phyloP scores from a whole-genome alignment of 2,329 filamentous ascomycete species.

The Fusarium sp. region DNA sequence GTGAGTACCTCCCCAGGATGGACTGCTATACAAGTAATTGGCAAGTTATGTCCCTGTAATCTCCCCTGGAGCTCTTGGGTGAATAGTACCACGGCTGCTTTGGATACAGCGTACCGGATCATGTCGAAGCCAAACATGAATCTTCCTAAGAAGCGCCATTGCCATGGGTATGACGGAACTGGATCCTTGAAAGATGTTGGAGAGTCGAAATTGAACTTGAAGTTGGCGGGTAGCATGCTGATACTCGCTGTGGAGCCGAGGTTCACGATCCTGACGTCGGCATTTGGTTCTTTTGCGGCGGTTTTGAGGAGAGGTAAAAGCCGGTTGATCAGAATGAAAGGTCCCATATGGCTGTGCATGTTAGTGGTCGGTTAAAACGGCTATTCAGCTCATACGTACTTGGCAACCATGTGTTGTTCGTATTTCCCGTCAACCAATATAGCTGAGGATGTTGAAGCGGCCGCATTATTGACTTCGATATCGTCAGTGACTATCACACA shows the following conservation, averaged over 20 bases:
- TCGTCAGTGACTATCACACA: fast-evolving
- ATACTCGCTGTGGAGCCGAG: background rate
- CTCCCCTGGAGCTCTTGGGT: fast-evolving
- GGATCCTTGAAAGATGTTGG: fast-evolving
- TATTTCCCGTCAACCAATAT: background rate
- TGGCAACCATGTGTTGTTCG: background rate
- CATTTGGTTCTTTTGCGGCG: fast-evolving
- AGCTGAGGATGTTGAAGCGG: fast-evolving
- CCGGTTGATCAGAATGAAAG: background rate
- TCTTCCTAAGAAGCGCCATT: background rate
- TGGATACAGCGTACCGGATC: fast-evolving
- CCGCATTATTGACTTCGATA: background rate
- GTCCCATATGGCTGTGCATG: fast-evolving
- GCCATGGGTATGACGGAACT: fast-evolving
- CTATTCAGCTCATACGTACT: fast-evolving
- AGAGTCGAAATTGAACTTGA: background rate
- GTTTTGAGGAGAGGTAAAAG: background rate
- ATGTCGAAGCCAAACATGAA: background rate
- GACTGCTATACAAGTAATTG: background rate
- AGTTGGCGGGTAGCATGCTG: fast-evolving
- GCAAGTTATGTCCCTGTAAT: fast-evolving
- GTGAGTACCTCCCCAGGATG: background rate
- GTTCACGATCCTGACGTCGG: background rate
- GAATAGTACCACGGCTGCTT: fast-evolving
- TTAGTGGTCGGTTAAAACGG: fast-evolving